Base-by-base conservation (phyloP, 1,284 basidiomycete genomes). In the Boletellus dicymbophilus region DNA sequence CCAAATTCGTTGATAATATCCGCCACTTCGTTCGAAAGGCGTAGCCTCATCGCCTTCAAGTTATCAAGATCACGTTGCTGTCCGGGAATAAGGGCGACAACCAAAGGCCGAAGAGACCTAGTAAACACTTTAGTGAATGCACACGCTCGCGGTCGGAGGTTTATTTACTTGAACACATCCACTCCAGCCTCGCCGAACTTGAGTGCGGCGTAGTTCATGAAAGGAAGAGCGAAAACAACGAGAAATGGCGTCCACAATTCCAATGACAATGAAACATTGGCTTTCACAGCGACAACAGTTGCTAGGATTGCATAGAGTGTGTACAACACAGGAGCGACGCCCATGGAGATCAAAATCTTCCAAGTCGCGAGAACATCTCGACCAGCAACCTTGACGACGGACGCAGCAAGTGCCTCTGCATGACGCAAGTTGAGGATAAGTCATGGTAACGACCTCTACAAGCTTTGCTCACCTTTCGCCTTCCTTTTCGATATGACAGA, bases 181-280 rank as follows among this genome's bases (percentile, higher is more conserved):
- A 98, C 90, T 31, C 97, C 97, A 18, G 96, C 97, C 71, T 99
- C 97, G 40, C 96, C 96, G 66, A 99, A 99, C 71, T 98, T 98
- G 55, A 99, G 81, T 11, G 96, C 93, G 9, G 94, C 94, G 66
- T 92, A 95, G 44, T 92, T 95, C 74, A 98, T 90, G 63, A 89
- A 83, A 8, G 97, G 97, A 34, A 99, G 72, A 2, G 84, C 77
- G 18, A 81, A 73, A 53, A 94, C 78, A 49, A 94, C 84, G 33
- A 93, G 71, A 57, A 96, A 77, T 0, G 97, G 96, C 9, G 93
- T 90, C 72, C 81, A 84, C 37, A 93, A 71, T 54, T 79, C 80
- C 77, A 87, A 90, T 52, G 76, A 74, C 27, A 84, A 57, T 4
- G 90, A 75, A 2, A 79, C 78, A 40, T 84, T 76, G 37, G 87